Base-by-base conservation (phyloP, 2,329 filamentous ascomycete genomes). In the Emydomyces testavorans region DNA sequence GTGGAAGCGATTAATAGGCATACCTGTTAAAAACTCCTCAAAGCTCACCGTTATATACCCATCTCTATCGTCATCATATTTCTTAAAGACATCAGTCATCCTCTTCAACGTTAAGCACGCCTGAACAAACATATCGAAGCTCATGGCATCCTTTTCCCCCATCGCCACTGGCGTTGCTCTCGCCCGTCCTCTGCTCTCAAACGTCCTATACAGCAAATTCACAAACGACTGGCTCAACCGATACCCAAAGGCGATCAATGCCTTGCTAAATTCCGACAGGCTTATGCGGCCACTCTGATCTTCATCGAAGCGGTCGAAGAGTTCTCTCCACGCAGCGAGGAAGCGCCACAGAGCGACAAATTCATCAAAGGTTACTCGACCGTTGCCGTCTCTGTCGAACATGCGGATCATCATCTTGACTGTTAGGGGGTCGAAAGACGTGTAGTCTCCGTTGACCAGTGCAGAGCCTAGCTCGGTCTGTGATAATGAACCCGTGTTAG, bases 371-470 rank as follows among this genome's bases (percentile, higher is more conserved):
- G 84, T 88, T 64, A 98, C 93, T 11, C 83, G 85, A 44, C 89
- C 88, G 53, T 78, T 84, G 57, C 85, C 83, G 68, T 95, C 85
- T 50, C 83, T 85, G 69, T 96, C 90, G 69, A 98, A 98, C 92
- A 98, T 96, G 62, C 89, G 84, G 57, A 98, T 95, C 89, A 98
- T 95, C 86, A 96, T 94, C 61, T 83, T 83, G 55, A 96, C 89
- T 1, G 92, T 98, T 58, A 94, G 85, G 3, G 81, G 76, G 66
- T 98, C 89, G 65, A 98, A 98, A 3, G 87, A 79, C 1, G 86
- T 86, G 79, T 86, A 95, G 73, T 98, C 92, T 48, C 89, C 90
- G 62, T 98, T 98, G 51, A 96, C 89, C 4, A 98, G 79, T 16
- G 92, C 92, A 1, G 85, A 82, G 7, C 85, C 83, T 10, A 98